Percentiles rank a stretch among this genome's conserved stretches.
Conservation (phyloP, 2,329 filamentous ascomycete genomes). For the Aspergillus ochraceus region DNA sequence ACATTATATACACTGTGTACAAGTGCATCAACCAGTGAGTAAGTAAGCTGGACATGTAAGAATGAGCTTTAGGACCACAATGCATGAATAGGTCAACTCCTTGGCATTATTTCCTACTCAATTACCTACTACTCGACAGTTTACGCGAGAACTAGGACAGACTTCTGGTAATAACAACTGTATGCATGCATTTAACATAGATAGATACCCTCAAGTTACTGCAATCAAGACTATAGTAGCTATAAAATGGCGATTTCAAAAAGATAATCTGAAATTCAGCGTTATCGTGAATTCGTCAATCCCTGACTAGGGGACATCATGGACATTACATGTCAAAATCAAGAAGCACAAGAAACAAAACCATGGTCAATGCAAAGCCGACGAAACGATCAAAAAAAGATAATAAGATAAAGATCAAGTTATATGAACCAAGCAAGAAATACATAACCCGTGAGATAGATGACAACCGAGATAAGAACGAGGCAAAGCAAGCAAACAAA, state of each 20-base stretch:
- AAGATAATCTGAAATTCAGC: neutral
- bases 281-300: neutral
- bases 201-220: no score
- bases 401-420: neutral
- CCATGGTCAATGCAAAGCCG: neutral
- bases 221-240: neutral
- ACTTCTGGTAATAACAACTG: no score
- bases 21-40: no score
- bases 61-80: no score
- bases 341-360: neutral
- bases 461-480: slow-evolving; percentile 4
- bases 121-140: no score
- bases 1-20: no score
- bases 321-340: neutral
- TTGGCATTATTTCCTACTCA: no score
- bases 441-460: neutral
- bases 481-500: slow-evolving; percentile 10
- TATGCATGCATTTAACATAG: no score
- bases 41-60: no score
- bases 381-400: neutral
- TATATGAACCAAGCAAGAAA: neutral
- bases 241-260: neutral
- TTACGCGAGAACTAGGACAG: no score
- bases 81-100: no score
- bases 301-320: neutral